Conservation (phyloP, 2,329 filamentous ascomycete species). For the Botrytis paeoniae region DNA sequence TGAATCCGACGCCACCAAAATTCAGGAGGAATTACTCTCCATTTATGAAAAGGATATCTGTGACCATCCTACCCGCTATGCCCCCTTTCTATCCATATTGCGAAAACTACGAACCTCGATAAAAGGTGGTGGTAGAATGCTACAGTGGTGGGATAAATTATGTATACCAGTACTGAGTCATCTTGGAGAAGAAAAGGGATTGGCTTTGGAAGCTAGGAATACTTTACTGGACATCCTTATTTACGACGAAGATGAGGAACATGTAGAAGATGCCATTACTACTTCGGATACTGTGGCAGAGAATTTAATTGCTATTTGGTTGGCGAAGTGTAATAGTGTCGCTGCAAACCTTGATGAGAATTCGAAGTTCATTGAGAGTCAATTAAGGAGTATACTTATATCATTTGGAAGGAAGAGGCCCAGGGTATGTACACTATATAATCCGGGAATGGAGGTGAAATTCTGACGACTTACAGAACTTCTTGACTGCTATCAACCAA, state of each 20-base stretch:
- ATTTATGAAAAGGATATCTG: constrained; percentile 65
- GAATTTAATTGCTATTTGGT: constrained; percentile 56
- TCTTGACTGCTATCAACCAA: constrained; percentile 63
- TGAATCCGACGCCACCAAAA: constrained; percentile 63
- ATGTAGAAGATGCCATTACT: constrained; percentile 45
- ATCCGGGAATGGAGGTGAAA: constrained; percentile 16
- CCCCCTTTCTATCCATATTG: constrained; percentile 67
- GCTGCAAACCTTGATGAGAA: constrained; percentile 44
- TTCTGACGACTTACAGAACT: constrained; percentile 48
- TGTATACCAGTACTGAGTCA: constrained; percentile 55
- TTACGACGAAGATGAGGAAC: constrained; percentile 57
- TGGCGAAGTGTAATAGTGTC: constrained; percentile 44
- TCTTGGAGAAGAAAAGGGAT: constrained; percentile 58
- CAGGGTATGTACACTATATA: constrained; percentile 44
- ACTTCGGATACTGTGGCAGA: constrained; percentile 52
- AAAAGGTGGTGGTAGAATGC: constrained; percentile 57
- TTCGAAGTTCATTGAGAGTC: constrained; percentile 44
- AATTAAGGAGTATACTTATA: constrained; percentile 46
- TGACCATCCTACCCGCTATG: constrained; percentile 54
- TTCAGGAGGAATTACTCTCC: constrained; percentile 68
- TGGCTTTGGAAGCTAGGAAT: constrained; percentile 63
- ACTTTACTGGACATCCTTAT: constrained; percentile 63
- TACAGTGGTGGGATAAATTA: constrained; percentile 70
- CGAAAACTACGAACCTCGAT: constrained; percentile 62
- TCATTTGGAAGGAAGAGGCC: constrained; percentile 63